A percentile compares a stretch with the other conserved stretches of the same genome.
Conservation (phyloP, 1,284 basidiomycete genomes). For the Trichosporon sp. region DNA sequence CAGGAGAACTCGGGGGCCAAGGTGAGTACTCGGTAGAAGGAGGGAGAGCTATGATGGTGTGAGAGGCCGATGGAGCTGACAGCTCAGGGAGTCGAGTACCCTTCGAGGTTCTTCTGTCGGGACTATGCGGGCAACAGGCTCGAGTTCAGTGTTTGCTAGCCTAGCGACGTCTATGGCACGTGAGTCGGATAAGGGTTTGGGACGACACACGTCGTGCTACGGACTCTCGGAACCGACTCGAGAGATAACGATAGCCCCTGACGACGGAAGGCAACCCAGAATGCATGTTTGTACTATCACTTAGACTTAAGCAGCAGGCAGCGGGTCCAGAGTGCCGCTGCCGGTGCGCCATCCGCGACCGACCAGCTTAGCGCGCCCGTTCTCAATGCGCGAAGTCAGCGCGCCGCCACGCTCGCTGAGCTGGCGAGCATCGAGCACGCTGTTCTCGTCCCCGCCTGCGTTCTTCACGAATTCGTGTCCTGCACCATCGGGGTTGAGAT, state of each 20-base stretch:
- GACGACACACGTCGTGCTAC: too few relatives aligned
- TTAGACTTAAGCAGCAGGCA: neutral
- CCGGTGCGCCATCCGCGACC: slow-evolving; percentile 14
- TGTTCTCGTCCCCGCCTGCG: neutral
- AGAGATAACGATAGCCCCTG: too few relatives aligned
- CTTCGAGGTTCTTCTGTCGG: slow-evolving; percentile 41
- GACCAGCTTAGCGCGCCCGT: slow-evolving; percentile 11
- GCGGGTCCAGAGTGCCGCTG: slow-evolving; percentile 11
- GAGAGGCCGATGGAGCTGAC: slow-evolving; percentile 5
- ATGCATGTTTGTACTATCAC: neutral
- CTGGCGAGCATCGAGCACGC: slow-evolving; percentile 11
- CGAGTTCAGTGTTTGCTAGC: slow-evolving; percentile 29
- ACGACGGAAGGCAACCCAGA: neutral
- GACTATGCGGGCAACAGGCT: slow-evolving; percentile 45
- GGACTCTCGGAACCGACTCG: too few relatives aligned
- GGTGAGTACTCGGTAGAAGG: slow-evolving; percentile 13
- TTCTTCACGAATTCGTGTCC: neutral
- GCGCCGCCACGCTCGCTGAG: slow-evolving; percentile 11
- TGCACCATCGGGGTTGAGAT: slow-evolving; percentile 15
- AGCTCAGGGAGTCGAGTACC: slow-evolving; percentile 41
- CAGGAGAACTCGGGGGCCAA: slow-evolving; percentile 37
- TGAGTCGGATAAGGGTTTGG: too few relatives aligned
- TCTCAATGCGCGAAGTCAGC: slow-evolving; percentile 5
- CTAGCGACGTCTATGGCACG: too few relatives aligned
- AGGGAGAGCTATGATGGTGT: neutral